A percentile compares a stretch with the other conserved stretches of the same genome.
phyloP scores from a whole-genome alignment of 306 rosid genomes.

The Vigna mungo region DNA sequence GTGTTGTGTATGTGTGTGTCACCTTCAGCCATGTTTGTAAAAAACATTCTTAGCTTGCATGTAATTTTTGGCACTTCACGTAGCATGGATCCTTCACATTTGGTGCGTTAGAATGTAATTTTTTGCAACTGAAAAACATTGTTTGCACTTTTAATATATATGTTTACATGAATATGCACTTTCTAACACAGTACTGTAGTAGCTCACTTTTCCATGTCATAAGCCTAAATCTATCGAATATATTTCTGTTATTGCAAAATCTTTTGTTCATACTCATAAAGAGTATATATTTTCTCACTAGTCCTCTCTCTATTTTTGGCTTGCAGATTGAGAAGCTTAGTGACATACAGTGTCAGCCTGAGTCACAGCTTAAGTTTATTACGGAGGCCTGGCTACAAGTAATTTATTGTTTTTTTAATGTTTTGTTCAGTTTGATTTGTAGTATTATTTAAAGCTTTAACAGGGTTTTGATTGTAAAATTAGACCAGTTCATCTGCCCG shows the following conservation, averaged over 20 bases:
- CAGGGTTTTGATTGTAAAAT: neutral
- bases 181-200: neutral
- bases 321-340: constrained; percentile 90
- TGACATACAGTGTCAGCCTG: constrained; percentile 93
- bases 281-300: constrained; percentile 24
- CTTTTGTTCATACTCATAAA: constrained; percentile 19
- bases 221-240: neutral
- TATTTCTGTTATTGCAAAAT: neutral
- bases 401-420: constrained; percentile 28
- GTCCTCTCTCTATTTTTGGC: constrained; percentile 20
- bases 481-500: constrained; percentile 25
- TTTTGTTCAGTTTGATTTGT: constrained; percentile 26
- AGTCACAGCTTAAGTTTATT: constrained; percentile 94
- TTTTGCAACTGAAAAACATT: constrained; percentile 19
- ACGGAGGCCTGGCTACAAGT: constrained; percentile 99
- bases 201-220: constrained; percentile 16
- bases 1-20: neutral
- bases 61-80: constrained; percentile 4
- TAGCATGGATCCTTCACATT: neutral
- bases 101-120: neutral
- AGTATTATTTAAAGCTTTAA: constrained; percentile 3
- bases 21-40: neutral
- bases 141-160: neutral
- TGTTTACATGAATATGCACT: constrained; percentile 2
- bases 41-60: constrained; percentile 7